Evolutionary conservation across 176 grass and related monocot genomes (phyloP).

Genomic region (Aegilops bicornis): DNA sequence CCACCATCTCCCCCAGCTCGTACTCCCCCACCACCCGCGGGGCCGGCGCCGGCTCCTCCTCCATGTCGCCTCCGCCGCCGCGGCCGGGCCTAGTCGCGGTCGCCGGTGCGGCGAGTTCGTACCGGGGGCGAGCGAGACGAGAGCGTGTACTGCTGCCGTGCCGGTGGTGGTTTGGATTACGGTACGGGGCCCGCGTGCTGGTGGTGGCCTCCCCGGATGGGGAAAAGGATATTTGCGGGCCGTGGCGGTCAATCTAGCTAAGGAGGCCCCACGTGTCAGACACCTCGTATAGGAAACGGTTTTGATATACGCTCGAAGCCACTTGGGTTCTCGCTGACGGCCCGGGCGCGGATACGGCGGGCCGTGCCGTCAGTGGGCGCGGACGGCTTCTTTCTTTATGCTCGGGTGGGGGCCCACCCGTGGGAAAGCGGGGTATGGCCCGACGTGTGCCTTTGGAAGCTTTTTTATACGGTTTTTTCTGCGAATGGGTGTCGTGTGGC

Average conservation of each 20-base stretch:
- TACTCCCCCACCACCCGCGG: slow-evolving; percentile 49
- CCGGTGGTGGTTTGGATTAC: slow-evolving; percentile 32
- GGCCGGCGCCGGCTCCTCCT: slow-evolving; percentile 10
- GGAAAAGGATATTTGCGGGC: slow-evolving; percentile 14
- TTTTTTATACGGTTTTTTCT: not conserved
- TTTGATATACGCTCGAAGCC: not conserved
- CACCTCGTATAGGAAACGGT: not conserved
- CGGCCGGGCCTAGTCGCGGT: not conserved
- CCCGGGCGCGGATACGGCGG: fast-evolving
- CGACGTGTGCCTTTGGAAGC: not conserved
- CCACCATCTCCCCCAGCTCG: slow-evolving; percentile 41
- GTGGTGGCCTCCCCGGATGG: not conserved
- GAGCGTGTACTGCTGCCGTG: not conserved
- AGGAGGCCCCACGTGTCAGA: not conserved
- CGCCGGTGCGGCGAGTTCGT: not conserved
- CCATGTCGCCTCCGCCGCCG: not conserved
- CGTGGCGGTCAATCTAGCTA: slow-evolving; percentile 20
- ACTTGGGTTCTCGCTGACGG: not conserved
- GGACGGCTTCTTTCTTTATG: not conserved
- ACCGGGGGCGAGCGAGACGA: not conserved
- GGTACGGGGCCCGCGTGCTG: slow-evolving; percentile 9
- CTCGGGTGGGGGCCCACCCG: not conserved
- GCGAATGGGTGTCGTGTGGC: slow-evolving; percentile 13
- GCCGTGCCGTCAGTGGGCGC: not conserved
- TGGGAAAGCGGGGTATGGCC: not conserved